Evolutionary conservation across 805 yeast genomes (phyloP).

Genomic region (Spathaspora gorwiae): DNA sequence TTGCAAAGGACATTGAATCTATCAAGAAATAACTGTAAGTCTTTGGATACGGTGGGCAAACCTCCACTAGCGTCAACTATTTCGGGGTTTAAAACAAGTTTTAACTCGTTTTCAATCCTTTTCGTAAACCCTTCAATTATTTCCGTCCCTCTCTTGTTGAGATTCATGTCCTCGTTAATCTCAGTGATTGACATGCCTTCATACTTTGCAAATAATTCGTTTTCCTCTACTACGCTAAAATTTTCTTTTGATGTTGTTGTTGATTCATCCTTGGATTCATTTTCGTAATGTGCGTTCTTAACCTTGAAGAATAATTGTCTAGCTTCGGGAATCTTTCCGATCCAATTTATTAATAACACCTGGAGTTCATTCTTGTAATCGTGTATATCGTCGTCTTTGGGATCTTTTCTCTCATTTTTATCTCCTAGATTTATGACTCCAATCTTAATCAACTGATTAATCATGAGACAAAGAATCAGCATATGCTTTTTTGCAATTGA

Average conservation of each 20-base stretch:
- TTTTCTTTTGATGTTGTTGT: neutral
- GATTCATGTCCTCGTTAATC: conserved; percentile 15
- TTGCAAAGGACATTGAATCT: conserved; percentile 29
- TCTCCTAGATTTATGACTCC: conserved; percentile 33
- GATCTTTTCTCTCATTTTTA: conserved; percentile 41
- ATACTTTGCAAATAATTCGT: conserved; percentile 11
- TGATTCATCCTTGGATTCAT: neutral
- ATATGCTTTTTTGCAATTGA: conserved; percentile 40
- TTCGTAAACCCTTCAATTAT: conserved; percentile 12
- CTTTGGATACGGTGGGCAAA: conserved; percentile 9
- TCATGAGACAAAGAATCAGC: conserved; percentile 58
- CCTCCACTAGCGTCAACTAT: neutral
- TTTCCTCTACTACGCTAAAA: conserved; percentile 6
- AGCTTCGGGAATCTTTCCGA: conserved; percentile 60
- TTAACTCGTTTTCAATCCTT: conserved; percentile 13
- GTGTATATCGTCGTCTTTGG: conserved; percentile 39
- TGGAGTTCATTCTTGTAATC: conserved; percentile 60
- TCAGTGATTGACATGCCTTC: conserved; percentile 10
- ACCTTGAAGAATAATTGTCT: conserved; percentile 47
- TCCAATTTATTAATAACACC: conserved; percentile 59
- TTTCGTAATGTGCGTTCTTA: conserved; percentile 14
- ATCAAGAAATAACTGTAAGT: conserved; percentile 22
- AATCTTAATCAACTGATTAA: conserved; percentile 45
- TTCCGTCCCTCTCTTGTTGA: conserved; percentile 8
- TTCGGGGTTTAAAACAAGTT: conserved; percentile 3